Conservation (phyloP, 2,329 filamentous ascomycete species). For the Aureobasidium leucospermi region DNA sequence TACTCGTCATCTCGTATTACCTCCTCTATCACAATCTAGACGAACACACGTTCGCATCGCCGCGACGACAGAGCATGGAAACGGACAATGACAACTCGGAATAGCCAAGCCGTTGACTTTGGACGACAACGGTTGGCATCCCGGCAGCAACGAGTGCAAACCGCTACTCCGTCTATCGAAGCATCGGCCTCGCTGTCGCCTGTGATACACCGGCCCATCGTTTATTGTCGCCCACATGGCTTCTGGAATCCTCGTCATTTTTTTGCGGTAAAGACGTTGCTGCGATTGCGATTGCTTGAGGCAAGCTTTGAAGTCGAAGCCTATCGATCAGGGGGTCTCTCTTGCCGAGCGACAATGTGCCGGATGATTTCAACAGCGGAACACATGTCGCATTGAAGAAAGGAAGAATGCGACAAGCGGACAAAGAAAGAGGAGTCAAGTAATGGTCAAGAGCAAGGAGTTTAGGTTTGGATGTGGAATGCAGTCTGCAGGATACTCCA, state of each 20-base stretch:
- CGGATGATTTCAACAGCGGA: neutral
- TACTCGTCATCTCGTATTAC: neutral
- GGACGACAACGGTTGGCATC: slow-evolving; percentile 1
- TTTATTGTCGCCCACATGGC: neutral
- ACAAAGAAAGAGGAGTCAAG: neutral
- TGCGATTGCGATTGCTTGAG: neutral
- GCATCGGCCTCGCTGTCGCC: neutral
- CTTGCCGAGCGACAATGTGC: neutral
- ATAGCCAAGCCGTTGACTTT: neutral
- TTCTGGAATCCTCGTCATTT: neutral
- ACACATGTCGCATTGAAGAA: neutral
- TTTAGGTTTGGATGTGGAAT: neutral
- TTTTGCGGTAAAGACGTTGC: slow-evolving; percentile 3
- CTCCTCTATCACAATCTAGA: neutral
- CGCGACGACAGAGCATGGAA: neutral
- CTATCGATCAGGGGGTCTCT: neutral
- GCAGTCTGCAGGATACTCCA: neutral
- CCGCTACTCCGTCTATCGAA: neutral
- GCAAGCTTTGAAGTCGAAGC: neutral
- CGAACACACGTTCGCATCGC: slow-evolving; percentile 5
- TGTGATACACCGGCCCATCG: neutral
- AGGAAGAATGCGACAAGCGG: neutral
- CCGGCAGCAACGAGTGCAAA: neutral
- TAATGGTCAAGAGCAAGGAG: neutral
- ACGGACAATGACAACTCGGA: neutral